Conservation (phyloP, 1,284 basidiomycete genomes). For the Peniophora sp. region DNA sequence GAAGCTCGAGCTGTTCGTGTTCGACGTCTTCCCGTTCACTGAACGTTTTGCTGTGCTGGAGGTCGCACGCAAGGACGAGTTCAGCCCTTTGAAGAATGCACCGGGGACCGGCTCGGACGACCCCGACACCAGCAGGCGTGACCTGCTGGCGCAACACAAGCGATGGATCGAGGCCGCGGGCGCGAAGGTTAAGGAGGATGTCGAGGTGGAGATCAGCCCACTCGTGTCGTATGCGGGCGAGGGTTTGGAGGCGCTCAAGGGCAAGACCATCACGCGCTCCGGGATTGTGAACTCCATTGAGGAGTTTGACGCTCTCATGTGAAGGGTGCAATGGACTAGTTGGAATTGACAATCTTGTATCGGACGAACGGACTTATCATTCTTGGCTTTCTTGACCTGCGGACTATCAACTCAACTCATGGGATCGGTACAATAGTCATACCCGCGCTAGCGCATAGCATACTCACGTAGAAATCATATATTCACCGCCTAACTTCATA, state of each 20-base stretch:
- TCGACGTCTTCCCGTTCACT: conserved; percentile 97
- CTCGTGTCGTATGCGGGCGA: conserved; percentile 76
- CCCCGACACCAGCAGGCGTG: conserved; percentile 83
- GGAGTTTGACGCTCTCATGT: conserved; percentile 41
- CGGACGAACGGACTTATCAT: background rate
- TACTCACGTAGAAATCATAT: background rate
- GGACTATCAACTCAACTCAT: background rate
- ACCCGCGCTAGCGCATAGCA: background rate
- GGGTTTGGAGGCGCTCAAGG: conserved; percentile 75
- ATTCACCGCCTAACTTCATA: background rate
- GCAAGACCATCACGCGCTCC: conserved; percentile 66
- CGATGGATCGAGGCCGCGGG: conserved; percentile 81
- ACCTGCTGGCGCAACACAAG: conserved; percentile 86
- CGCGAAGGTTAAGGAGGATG: conserved; percentile 47
- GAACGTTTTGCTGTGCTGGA: conserved; percentile 83
- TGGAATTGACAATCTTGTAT: background rate
- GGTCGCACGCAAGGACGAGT: conserved; percentile 85
- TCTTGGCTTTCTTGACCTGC: background rate
- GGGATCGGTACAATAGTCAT: background rate
- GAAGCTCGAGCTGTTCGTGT: conserved; percentile 99
- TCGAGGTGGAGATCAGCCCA: conserved; percentile 56
- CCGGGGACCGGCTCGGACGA: conserved; percentile 92
- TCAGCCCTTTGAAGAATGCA: conserved; percentile 96
- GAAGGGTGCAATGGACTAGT: conserved; percentile 7
- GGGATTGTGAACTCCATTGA: conserved; percentile 40